Base-by-base conservation (phyloP, 495 filamentous ascomycete genomes). In the Aspergillus bertholletiae region DNA sequence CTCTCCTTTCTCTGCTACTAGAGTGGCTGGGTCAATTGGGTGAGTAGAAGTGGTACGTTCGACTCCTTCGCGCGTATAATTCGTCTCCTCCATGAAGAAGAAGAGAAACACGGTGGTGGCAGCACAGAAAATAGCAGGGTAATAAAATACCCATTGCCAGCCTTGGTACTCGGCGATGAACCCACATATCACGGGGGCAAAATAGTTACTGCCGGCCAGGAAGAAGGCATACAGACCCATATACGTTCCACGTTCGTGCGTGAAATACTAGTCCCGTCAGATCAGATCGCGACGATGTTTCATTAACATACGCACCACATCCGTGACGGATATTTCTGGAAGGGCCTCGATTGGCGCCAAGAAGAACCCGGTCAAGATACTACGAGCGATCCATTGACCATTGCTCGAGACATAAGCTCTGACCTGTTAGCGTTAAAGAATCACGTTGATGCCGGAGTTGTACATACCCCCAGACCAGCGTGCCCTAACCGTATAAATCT, bases 51-150 rank as follows among this genome's bases (percentile, higher is more conserved):
- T 40, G 7, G 52, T 28, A 5, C 45, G 60, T 32, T 51, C 49
- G 18, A 53, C 40, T 1, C 54, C 41, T 6, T 64, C 52, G 12
- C 79, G 80, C 44, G 76, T 71, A 57, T 81, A 87, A 62, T 84
- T 86, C 1, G 84, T 87, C 63, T 88, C 85, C 66, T 88, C 85
- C 79, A 85, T 82, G 66, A 85, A 83, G 67, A 86, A 83, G 69
- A 85, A 85, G 0, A 86, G 72, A 55, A 87, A 84, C 5, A 83
- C 62, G 46, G 80, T 77, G 1, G 71, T 75, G 21, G 74, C 71
- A 1, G 62, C 85, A 49, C 73, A 68, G 59, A 87, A 85, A 26
- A 87, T 84, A 7, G 82, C 82, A 28, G 80, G 80, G 77, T 81
- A 84, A 65, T 84, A 87, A 54, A 85, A 79, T 1, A 85, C 83